These are phyloP conservation scores for Monosporascus sp. DNA, from an alignment of 2,329 filamentous ascomycete genomes.

Conservation along the genomic window DNA sequence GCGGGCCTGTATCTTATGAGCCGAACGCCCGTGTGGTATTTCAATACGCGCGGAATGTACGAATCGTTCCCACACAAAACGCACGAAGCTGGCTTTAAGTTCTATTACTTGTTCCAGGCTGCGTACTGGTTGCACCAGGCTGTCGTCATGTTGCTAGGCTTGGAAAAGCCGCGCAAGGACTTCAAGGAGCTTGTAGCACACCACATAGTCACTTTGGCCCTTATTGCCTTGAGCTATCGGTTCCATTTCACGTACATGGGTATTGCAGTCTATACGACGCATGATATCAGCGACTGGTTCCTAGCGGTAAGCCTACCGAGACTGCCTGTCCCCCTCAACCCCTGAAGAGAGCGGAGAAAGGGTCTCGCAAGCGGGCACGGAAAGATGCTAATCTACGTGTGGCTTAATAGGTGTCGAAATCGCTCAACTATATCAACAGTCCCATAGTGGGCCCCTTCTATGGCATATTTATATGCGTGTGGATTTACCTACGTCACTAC, in stretches of 20 bases:
- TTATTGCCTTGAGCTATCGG: constrained; percentile 65
- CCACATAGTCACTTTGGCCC: constrained; percentile 62
- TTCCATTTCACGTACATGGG: constrained; percentile 77
- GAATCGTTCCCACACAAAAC: constrained; percentile 63
- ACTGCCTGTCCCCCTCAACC: neutral
- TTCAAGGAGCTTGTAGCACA: constrained; percentile 69
- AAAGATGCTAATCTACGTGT: constrained; percentile 3
- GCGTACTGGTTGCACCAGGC: constrained; percentile 72
- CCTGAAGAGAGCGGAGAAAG: too few species aligned
- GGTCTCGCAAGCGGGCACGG: neutral
- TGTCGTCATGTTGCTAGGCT: constrained; percentile 60
- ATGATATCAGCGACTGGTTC: constrained; percentile 72
- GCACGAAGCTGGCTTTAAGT: constrained; percentile 62
- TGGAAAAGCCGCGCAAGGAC: constrained; percentile 70
- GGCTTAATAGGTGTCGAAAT: constrained; percentile 48
- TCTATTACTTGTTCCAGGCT: constrained; percentile 69
- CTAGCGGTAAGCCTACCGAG: constrained; percentile 39
- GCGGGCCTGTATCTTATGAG: constrained; percentile 67
- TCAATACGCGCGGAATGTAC: constrained; percentile 68
- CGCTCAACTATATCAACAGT: constrained; percentile 64
- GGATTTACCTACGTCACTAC: constrained; percentile 69
- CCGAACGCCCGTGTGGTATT: constrained; percentile 67
- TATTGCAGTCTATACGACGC: constrained; percentile 67
- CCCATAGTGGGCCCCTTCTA: constrained; percentile 60
- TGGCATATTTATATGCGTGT: constrained; percentile 56